Conservation (phyloP, 164 flowering plant genomes). For the Stephania cephalantha region DNA sequence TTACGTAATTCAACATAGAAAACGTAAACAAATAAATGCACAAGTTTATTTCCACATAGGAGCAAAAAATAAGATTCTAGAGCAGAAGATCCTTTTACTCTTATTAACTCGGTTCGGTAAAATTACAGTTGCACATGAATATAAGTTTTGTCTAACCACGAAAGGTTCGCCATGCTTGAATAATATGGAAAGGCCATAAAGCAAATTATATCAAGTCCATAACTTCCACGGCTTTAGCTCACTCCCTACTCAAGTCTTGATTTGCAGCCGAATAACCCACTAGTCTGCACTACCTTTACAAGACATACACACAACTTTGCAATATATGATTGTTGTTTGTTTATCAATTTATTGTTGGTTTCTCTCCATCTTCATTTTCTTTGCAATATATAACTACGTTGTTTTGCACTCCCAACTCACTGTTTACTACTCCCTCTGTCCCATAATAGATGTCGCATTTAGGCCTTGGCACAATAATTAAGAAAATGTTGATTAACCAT, state of each 20-base stretch:
- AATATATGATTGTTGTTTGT: background rate
- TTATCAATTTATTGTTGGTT: background rate
- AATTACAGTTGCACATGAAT: background rate
- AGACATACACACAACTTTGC: background rate
- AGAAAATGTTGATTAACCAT: too few relatives aligned
- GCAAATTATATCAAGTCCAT: background rate
- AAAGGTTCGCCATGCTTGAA: background rate
- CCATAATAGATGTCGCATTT: too few relatives aligned
- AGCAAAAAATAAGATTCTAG: background rate
- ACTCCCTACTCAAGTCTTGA: background rate
- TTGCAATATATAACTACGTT: background rate
- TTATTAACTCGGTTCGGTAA: background rate
- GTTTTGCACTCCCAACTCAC: too few relatives aligned
- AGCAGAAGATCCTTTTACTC: background rate
- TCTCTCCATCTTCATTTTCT: background rate
- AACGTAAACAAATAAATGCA: background rate
- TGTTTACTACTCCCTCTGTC: too few relatives aligned
- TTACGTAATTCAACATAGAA: background rate
- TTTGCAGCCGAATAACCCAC: background rate
- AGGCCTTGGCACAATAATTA: too few relatives aligned
- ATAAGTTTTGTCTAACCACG: background rate
- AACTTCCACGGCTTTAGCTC: background rate
- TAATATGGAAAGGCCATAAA: background rate
- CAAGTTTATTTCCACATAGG: background rate
- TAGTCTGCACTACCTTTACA: background rate